Conservation (phyloP, 164 flowering plant genomes). For the Aristolochia fimbriata region DNA sequence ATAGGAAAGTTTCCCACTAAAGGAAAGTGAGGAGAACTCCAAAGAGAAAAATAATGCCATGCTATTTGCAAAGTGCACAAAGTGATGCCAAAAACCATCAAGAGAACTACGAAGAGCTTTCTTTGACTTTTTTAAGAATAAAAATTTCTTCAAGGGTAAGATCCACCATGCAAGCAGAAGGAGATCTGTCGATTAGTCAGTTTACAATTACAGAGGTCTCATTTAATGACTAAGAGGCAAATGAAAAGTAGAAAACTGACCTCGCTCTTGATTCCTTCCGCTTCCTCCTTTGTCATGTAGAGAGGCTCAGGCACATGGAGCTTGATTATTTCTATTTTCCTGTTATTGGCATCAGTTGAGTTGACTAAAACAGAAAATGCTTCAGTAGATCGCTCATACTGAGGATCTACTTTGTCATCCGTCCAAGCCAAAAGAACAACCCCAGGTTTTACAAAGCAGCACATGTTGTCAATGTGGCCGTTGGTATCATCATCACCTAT, state of each 20-base stretch:
- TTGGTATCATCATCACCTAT: slow-evolving; percentile 98
- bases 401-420: slow-evolving; percentile 80
- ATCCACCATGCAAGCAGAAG: no score
- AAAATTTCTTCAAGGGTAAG: no score
- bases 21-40: no score
- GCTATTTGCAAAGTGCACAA: no score
- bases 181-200: no score
- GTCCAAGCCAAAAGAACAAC: slow-evolving; percentile 91
- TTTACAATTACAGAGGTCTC: no score
- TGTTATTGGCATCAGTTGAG: slow-evolving; percentile 72
- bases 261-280: slow-evolving; percentile 37
- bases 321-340: slow-evolving; percentile 64
- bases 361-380: slow-evolving; percentile 63
- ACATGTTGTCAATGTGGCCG: slow-evolving; percentile 96
- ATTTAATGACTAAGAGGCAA: no score
- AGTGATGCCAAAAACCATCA: no score
- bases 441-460: slow-evolving; percentile 94
- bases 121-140: no score
- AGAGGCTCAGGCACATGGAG: slow-evolving; percentile 88
- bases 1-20: no score
- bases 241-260: neutral
- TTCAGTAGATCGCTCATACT: slow-evolving; percentile 63
- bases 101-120: no score
- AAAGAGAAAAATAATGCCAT: no score
- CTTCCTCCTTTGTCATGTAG: slow-evolving; percentile 81